Evolutionary conservation across 768 basidiomycete genomes (phyloP), one percentile per base, ranked within the genome.

Genomic region (Leccinum imitatum): DNA sequence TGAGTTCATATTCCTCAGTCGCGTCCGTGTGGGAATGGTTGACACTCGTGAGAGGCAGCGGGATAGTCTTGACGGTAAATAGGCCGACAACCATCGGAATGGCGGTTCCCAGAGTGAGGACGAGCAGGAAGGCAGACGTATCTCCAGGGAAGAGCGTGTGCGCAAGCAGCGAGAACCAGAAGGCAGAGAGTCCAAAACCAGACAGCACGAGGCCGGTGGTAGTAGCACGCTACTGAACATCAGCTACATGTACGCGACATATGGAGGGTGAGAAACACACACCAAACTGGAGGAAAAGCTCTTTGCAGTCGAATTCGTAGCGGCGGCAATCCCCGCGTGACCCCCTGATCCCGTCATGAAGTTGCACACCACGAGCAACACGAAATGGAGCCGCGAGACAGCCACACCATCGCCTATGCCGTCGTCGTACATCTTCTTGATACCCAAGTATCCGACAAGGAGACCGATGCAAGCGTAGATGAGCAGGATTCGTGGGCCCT

Each of bases 111-210:
- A 93, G 62, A 0, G 87, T 82, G 5, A 97, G 83, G 5, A 93
- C 74, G 0, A 89, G 79, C 1, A 98, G 74, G 66, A 96, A 89
- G 1, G 85, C 81, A 1, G 87, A 89, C 0, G 90, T 91, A 66
- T 94, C 81, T 0, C 91, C 93, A 0, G 90, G 86, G 66, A 86
- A 95, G 47, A 87, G 71, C 0, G 82, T 67, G 58, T 88, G 87
- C 0, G 92, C 86, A 39, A 95, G 75, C 1, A 86, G 81, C 13
- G 91, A 90, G 75, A 95, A 97, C 62, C 91, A 79, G 78, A 96
- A 96, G 0, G 95, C 95, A 0, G 92, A 94, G 15, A 98, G 83
- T 0, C 95, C 94, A 62, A 92, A 94, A 31, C 92, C 94, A 0
- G 93, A 91, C 19, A 94, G 73, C 33, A 95, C 93, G 11, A 93